Conservation (phyloP, 306 rosid genomes). For the Hippophae gyantsensis region DNA sequence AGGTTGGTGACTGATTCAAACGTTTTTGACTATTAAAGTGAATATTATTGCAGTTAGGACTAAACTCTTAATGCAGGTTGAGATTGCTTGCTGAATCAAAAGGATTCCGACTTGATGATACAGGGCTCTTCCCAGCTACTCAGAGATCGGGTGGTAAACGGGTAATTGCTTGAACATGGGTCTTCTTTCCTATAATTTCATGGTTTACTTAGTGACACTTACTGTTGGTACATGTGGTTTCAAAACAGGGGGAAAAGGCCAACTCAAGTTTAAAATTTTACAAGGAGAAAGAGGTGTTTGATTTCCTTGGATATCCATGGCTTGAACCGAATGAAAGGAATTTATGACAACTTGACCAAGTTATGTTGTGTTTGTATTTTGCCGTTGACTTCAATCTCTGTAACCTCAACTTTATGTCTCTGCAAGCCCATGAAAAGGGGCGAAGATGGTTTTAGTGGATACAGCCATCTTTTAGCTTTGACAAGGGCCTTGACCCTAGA, state of each 20-base stretch:
- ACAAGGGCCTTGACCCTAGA: no score
- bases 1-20: neutral
- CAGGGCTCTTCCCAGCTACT: conserved; percentile 71
- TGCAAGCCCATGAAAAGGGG: no score
- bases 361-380: neutral
- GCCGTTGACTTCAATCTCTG: neutral
- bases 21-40: neutral
- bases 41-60: neutral
- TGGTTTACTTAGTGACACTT: conserved; percentile 1
- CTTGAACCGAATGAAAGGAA: conserved; percentile 81
- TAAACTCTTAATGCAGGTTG: conserved; percentile 43
- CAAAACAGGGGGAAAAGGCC: conserved; percentile 63
- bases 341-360: conserved; percentile 28
- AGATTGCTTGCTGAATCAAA: conserved; percentile 79
- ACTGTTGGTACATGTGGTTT: neutral
- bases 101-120: conserved; percentile 87
- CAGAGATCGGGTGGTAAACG: conserved; percentile 54
- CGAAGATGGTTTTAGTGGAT: no score
- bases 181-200: neutral
- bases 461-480: no score
- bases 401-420: no score
- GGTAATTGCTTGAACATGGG: conserved; percentile 31
- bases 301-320: conserved; percentile 83
- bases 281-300: conserved; percentile 71
- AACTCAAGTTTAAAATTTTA: conserved; percentile 59